These are phyloP conservation scores for Leccinum longicurvipes DNA, from an alignment of 768 basidiomycete genomes.

Conservation along the genomic window DNA sequence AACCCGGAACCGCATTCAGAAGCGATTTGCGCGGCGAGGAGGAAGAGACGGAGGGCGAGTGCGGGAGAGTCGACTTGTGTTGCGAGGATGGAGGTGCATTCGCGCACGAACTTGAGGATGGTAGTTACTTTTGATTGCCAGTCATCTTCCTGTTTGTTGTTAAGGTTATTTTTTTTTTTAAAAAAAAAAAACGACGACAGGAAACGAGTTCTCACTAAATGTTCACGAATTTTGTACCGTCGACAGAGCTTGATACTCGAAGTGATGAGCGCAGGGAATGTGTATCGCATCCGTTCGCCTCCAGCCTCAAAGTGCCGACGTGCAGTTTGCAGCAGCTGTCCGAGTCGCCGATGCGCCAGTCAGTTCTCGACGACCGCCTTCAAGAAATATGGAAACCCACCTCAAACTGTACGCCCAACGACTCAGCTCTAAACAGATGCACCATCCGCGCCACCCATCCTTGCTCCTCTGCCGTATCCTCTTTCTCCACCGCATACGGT, in stretches of 20 bases:
- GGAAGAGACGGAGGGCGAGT: slow-evolving; percentile 89
- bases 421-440: slow-evolving; percentile 88
- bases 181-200: not conserved
- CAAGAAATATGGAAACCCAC: slow-evolving; percentile 34
- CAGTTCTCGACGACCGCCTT: not conserved
- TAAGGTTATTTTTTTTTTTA: no score
- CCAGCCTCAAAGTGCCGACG: slow-evolving; percentile 87
- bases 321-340: slow-evolving; percentile 90
- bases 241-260: slow-evolving; percentile 90
- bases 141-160: slow-evolving; percentile 84
- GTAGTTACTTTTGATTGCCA: slow-evolving; percentile 84
- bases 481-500: slow-evolving; percentile 64
- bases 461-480: slow-evolving; percentile 97
- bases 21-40: slow-evolving; percentile 91
- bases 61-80: slow-evolving; percentile 90
- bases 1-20: slow-evolving; percentile 93
- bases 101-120: slow-evolving; percentile 92
- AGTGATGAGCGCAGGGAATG: slow-evolving; percentile 94
- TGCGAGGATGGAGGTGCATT: slow-evolving; percentile 93
- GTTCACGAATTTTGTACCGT: slow-evolving; percentile 82
- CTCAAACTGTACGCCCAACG: slow-evolving; percentile 86
- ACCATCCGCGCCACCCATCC: slow-evolving; percentile 99
- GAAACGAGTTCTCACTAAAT: slow-evolving; percentile 43
- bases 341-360: not conserved
- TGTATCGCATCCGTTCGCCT: slow-evolving; percentile 93